These are phyloP conservation scores for Ramaria sp. DNA, from an alignment of 768 basidiomycete genomes.

Conservation along the genomic window DNA sequence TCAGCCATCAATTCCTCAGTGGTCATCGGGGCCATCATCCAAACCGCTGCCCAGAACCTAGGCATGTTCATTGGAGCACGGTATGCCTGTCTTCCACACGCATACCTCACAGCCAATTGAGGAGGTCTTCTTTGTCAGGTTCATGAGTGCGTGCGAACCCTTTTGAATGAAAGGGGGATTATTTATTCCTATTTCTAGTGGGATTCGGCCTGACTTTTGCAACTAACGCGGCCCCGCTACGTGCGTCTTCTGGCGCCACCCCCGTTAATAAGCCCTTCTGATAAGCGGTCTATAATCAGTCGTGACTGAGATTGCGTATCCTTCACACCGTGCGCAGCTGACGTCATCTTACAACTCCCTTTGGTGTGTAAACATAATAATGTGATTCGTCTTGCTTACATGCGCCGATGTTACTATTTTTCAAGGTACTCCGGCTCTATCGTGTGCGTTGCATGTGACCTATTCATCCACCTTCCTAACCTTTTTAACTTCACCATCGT, in stretches of 20 bases:
- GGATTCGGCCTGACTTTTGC: conserved; percentile 73
- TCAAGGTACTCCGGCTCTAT: conserved; percentile 10
- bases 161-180: background rate
- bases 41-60: conserved; percentile 6
- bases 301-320: conserved; percentile 81
- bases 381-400: background rate
- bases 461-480: background rate
- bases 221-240: conserved; percentile 20
- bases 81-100: background rate
- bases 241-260: background rate
- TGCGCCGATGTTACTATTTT: background rate
- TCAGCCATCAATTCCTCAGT: background rate
- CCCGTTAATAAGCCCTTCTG: background rate
- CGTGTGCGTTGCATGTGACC: conserved; percentile 3
- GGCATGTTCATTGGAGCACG: conserved; percentile 9
- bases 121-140: background rate
- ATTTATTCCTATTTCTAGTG: conserved; percentile 22
- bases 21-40: conserved; percentile 4
- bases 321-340: conserved; percentile 67
- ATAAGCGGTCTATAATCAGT: conserved; percentile 18
- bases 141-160: conserved; percentile 4
- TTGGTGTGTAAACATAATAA: conserved; percentile 40
- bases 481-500: background rate
- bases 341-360: conserved; percentile 76
- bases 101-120: background rate